Conservation (phyloP, 2,329 filamentous ascomycete species). For the Curvularia eragrostidis region DNA sequence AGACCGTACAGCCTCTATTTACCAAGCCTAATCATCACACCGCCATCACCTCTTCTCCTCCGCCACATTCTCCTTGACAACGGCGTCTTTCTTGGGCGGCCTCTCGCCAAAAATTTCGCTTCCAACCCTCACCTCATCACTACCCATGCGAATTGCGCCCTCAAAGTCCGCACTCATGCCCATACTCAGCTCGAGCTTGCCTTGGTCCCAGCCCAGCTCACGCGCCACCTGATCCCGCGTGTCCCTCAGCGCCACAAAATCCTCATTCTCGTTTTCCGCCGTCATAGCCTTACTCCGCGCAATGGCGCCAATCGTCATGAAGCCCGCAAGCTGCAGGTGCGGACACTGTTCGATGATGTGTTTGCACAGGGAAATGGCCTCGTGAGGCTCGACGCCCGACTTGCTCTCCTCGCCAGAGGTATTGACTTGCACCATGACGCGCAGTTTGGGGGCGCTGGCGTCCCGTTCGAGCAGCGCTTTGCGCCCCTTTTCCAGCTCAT, state of each 20-base stretch:
- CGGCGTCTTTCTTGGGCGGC: conserved; percentile 79
- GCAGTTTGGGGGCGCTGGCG: conserved; percentile 56
- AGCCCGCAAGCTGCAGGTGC: conserved; percentile 74
- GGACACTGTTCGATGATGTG: conserved; percentile 75
- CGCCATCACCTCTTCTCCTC: conserved; percentile 22
- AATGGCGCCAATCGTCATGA: conserved; percentile 98
- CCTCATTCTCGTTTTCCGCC: conserved; percentile 85
- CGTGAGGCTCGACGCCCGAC: conserved; percentile 75
- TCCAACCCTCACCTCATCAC: conserved; percentile 87
- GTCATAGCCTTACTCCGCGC: conserved; percentile 76
- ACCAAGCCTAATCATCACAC: no score
- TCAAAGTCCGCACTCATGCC: conserved; percentile 98
- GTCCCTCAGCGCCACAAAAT: conserved; percentile 74
- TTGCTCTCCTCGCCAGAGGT: conserved; percentile 89
- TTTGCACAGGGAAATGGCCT: conserved; percentile 69
- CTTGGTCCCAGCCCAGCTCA: conserved; percentile 63
- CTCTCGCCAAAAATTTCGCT: conserved; percentile 92
- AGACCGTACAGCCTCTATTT: not conserved
- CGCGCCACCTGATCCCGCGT: conserved; percentile 73
- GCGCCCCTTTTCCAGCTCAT: conserved; percentile 78
- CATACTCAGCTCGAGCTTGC: conserved; percentile 89
- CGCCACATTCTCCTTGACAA: conserved; percentile 57
- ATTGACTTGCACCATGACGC: conserved; percentile 92
- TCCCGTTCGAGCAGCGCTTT: conserved; percentile 58
- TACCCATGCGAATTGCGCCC: conserved; percentile 81